These are phyloP conservation scores for Corymbia calophylla DNA, from an alignment of 441 rosid species.

Conservation along the genomic window DNA sequence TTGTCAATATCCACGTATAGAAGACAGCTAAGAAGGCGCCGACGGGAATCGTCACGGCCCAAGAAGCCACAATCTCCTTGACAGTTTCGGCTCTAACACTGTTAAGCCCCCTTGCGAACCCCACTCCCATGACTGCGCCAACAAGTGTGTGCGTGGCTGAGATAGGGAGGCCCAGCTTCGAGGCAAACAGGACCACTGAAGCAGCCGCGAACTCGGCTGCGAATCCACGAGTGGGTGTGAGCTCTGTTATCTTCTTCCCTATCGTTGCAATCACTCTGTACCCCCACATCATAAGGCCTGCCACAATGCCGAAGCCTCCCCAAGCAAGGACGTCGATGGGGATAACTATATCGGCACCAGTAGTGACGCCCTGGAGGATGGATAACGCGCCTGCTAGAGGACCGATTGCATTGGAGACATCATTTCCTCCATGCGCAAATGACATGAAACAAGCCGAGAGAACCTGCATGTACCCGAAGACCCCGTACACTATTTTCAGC, in stretches of 20 bases:
- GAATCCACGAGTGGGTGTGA: constrained; percentile 94
- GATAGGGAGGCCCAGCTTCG: constrained; percentile 86
- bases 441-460: constrained; percentile 99
- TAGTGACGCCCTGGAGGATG: constrained; percentile 67
- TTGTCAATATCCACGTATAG: constrained; percentile 88
- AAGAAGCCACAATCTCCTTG: constrained; percentile 82
- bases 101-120: constrained; percentile 92
- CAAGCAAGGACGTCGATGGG: constrained; percentile 91
- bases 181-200: constrained; percentile 84
- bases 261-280: constrained; percentile 97
- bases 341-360: constrained; percentile 54
- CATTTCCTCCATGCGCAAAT: constrained; percentile 99
- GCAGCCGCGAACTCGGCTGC: constrained; percentile 99
- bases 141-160: constrained; percentile 96
- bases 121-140: constrained; percentile 99
- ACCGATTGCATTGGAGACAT: constrained; percentile 96
- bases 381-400: constrained; percentile 93
- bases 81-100: constrained; percentile 89
- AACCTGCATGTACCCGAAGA: constrained; percentile 95
- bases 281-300: constrained; percentile 92
- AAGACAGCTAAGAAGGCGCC: constrained; percentile 74
- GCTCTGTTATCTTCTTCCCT: constrained; percentile 96
- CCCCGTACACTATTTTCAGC: constrained; percentile 85
- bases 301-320: constrained; percentile 99
- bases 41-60: constrained; percentile 92